Percentiles rank a stretch among this genome's conserved stretches.
phyloP scores from a whole-genome alignment of 208 protist species.

The Trypanosoma theileri region DNA sequence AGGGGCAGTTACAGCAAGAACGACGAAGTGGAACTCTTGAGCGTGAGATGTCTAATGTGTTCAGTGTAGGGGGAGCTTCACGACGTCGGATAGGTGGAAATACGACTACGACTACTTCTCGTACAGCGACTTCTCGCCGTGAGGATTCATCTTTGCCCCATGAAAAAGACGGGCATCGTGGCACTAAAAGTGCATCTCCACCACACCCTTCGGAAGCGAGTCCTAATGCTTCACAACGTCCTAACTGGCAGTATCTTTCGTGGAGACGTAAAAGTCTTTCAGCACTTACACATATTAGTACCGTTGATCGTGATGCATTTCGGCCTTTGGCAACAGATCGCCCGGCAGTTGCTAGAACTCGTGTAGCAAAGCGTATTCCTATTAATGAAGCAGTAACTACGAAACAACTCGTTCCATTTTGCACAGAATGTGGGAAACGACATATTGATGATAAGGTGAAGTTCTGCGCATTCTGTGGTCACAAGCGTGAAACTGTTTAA shows the following conservation, averaged over 20 bases:
- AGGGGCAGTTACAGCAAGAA: neutral
- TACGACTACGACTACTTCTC: too few species aligned
- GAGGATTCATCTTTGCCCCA: neutral
- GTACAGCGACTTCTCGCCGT: neutral
- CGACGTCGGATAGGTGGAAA: neutral
- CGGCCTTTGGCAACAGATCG: constrained; percentile 27
- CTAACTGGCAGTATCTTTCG: neutral
- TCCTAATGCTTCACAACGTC: constrained; percentile 9
- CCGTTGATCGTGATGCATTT: constrained; percentile 8
- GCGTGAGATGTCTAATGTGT: neutral
- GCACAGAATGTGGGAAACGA: constrained; percentile 58
- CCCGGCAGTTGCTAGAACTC: neutral
- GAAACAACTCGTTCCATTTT: constrained; percentile 40
- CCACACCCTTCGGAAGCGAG: neutral
- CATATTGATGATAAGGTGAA: constrained; percentile 70
- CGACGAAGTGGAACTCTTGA: neutral
- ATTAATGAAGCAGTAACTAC: neutral
- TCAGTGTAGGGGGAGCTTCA: neutral
- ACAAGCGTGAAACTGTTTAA: constrained; percentile 39
- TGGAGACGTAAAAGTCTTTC: constrained; percentile 28
- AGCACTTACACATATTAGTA: constrained; percentile 6
- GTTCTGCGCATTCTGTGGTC: constrained; percentile 86
- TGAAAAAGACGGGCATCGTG: constrained; percentile 8
- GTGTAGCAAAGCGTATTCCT: neutral
- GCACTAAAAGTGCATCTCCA: constrained; percentile 4